Evolutionary conservation across 2,329 filamentous ascomycete species (phyloP).

Genomic region (Pseudocercospora fuligena): DNA sequence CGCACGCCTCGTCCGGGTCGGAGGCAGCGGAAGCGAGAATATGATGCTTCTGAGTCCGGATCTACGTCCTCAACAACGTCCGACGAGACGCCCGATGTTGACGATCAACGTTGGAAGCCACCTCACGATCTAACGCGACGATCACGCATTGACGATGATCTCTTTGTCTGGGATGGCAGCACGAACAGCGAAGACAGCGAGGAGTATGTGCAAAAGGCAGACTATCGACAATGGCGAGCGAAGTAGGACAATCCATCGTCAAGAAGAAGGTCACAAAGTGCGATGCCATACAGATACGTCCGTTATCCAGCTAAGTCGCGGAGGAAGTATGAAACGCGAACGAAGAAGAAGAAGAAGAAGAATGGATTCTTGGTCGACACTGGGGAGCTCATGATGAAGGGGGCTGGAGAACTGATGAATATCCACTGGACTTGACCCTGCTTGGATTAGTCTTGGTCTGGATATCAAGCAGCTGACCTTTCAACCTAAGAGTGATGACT

Average conservation of each 20-base stretch:
- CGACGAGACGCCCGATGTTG: neutral
- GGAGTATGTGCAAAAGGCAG: neutral
- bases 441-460: neutral
- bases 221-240: neutral
- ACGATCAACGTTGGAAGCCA: neutral
- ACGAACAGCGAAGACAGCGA: neutral
- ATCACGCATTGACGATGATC: neutral
- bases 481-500: neutral
- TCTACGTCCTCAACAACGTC: neutral
- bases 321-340: neutral
- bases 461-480: neutral
- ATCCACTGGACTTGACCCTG: slow-evolving; percentile 1
- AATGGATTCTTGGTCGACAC: slow-evolving; percentile 16
- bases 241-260: neutral
- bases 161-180: neutral
- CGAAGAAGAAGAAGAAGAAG: slow-evolving; percentile 6
- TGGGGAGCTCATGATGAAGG: slow-evolving; percentile 14
- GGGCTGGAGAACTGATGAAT: neutral
- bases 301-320: neutral
- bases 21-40: slow-evolving; percentile 1
- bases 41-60: slow-evolving; percentile 11
- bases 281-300: neutral
- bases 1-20: neutral
- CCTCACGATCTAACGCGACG: neutral
- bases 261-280: neutral